Base-by-base conservation (phyloP, 371 early-diverging fungal genomes). In the Coemansia sp. region DNA sequence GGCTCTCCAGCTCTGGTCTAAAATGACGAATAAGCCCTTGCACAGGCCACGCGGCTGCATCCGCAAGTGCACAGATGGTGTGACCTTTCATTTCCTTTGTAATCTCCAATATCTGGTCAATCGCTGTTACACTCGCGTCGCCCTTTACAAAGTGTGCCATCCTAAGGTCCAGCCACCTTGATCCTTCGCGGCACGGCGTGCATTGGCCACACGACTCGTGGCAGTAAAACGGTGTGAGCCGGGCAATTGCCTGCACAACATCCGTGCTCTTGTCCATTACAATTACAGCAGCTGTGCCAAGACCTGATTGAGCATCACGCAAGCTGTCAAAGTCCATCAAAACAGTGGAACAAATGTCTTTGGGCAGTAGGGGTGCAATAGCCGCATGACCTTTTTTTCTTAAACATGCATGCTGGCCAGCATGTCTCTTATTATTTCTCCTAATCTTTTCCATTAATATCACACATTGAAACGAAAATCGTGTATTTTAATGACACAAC, bases 131-230 rank as follows among this genome's bases (percentile, higher is more conserved):
- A 20, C 87, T 86, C 9, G 91, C 96, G 65, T 93, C 83, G 47
- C 98, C 98, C n/a, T 80, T 83, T 79, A 93, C 96, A 77, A 96
- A 94, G 60, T 97, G 90, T 40, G 86, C 84, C 98, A 98, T 98
- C 92, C 95, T 97, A 78, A 91, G 86, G 63, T 91, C 91, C 66
- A 97, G 82, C 98, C 98, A 98, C 33, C 87, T 86, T 37, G 96
- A 94, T 28, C 97, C 98, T 84, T 98, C 98, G 72, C 98, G 89
- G 84, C 98, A 98, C 9, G 98, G 98, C 47, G 98, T 98, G 85
- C 98, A 98, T 85, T 98, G 97, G 74, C 98, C 98, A 69, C 98
- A 98, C 50, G 90, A 89, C 83, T 98, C 98, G 83, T 98, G 98
- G 75, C 92, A 86, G 85, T 96, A 98, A 82, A 98, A 98, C 51